These are phyloP conservation scores for Scheffersomyces lignosus DNA, from an alignment of 805 yeast species.

Conservation along the genomic window DNA sequence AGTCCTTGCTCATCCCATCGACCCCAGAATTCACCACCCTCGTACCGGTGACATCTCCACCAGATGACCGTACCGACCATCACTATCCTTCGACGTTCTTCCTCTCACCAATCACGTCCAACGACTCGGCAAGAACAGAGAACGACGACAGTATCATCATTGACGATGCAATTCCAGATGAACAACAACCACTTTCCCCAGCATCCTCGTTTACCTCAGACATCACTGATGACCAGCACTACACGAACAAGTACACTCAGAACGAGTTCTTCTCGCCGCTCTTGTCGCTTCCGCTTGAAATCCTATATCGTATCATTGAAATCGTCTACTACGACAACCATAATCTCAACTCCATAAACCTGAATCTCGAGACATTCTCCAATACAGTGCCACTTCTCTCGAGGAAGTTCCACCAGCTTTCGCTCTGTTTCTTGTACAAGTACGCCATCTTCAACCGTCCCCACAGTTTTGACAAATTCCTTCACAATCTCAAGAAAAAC, in stretches of 20 bases:
- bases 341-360: conserved; percentile 50
- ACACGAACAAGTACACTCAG: not conserved
- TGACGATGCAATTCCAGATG: not conserved
- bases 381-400: conserved; percentile 56
- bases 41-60: not conserved
- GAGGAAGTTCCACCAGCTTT: conserved; percentile 56
- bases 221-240: not conserved
- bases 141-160: not conserved
- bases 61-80: not conserved
- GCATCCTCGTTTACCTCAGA: not conserved
- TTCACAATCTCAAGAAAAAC: conserved; percentile 49
- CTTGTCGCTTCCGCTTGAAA: conserved; percentile 52
- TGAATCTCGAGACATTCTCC: conserved; percentile 51
- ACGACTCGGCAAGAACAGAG: conserved; percentile 1
- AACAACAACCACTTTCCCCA: not conserved
- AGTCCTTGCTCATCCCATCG: not conserved
- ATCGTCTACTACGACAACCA: conserved; percentile 52
- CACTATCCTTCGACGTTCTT: conserved; percentile 6
- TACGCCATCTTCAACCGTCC: conserved; percentile 79
- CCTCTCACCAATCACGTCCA: conserved; percentile 10
- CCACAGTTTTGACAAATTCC: conserved; percentile 70
- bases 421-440: conserved; percentile 58
- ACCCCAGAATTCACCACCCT: not conserved
- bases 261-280: conserved; percentile 8
- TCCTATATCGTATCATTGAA: conserved; percentile 54